Evolutionary conservation across 179 eudicot genomes (phyloP).

Genomic region (Gypsophila paniculata): DNA sequence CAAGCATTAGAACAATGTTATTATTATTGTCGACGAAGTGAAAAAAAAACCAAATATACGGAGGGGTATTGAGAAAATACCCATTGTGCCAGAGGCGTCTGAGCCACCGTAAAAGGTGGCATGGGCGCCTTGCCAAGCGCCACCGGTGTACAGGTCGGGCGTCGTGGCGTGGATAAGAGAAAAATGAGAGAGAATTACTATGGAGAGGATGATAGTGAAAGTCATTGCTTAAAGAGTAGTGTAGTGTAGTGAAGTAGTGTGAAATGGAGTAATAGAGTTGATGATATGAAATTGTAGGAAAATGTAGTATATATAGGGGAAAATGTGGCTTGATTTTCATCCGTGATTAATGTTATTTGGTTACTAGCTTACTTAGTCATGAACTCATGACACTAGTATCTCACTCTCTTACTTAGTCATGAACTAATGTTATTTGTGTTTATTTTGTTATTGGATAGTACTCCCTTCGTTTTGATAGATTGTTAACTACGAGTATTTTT

Average conservation of each 20-base stretch:
- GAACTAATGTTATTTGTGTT: no score
- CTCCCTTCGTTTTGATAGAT: no score
- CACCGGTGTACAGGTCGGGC: slow-evolving; percentile 30
- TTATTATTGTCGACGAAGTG: no score
- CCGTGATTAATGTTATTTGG: no score
- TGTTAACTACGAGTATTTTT: no score
- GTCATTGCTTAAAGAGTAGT: slow-evolving; percentile 28
- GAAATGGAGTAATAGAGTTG: not conserved
- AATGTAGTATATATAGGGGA: slow-evolving; percentile 14
- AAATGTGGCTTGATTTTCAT: not conserved
- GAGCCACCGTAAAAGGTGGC: slow-evolving; percentile 76
- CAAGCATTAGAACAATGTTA: no score
- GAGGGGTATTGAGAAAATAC: slow-evolving; percentile 19
- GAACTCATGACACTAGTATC: no score
- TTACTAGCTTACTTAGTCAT: no score
- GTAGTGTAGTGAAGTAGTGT: slow-evolving; percentile 13
- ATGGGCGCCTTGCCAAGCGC: slow-evolving; percentile 55
- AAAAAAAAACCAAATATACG: no score
- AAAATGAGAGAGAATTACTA: slow-evolving; percentile 13
- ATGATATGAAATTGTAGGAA: not conserved
- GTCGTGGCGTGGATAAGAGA: slow-evolving; percentile 28
- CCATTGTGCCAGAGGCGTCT: slow-evolving; percentile 79
- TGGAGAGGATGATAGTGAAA: not conserved
- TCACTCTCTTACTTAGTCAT: no score
- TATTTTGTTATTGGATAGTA: no score